A percentile compares a stretch with the other conserved stretches of the same genome.
phyloP scores from a whole-genome alignment of 306 rosid genomes.

The Lagenaria siceraria region DNA sequence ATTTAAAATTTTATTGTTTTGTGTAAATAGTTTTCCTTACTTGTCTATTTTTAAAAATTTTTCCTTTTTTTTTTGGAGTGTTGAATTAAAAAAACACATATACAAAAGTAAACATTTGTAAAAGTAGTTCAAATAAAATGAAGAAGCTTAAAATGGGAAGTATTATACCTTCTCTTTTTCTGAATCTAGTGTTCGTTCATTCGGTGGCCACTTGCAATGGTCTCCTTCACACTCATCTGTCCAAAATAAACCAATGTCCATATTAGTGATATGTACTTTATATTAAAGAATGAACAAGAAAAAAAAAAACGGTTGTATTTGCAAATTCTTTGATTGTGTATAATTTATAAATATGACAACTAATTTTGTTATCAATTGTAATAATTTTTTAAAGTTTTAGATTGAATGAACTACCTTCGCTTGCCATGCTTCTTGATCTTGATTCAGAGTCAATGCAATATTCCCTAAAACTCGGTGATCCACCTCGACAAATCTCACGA shows the following conservation, averaged over 20 bases:
- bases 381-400: neutral
- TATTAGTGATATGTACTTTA: neutral
- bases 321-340: no score
- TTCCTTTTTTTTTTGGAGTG: no score
- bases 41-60: no score
- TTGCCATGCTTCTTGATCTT: neutral
- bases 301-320: no score
- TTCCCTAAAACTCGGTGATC: conserved; percentile 57
- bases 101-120: no score
- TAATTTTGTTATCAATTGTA: neutral
- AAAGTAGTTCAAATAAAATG: no score
- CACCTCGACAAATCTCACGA: neutral
- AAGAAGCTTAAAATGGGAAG: no score
- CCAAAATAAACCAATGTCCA: neutral
- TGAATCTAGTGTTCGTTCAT: neutral
- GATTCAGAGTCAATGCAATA: conserved; percentile 19
- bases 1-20: no score
- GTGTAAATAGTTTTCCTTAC: no score
- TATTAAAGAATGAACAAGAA: neutral
- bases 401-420: neutral
- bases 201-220: neutral
- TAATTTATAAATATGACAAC: neutral
- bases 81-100: no score
- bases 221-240: neutral
- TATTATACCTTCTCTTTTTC: neutral